Base-by-base conservation (phyloP, 2,329 filamentous ascomycete genomes). In the Oidium heveae region DNA sequence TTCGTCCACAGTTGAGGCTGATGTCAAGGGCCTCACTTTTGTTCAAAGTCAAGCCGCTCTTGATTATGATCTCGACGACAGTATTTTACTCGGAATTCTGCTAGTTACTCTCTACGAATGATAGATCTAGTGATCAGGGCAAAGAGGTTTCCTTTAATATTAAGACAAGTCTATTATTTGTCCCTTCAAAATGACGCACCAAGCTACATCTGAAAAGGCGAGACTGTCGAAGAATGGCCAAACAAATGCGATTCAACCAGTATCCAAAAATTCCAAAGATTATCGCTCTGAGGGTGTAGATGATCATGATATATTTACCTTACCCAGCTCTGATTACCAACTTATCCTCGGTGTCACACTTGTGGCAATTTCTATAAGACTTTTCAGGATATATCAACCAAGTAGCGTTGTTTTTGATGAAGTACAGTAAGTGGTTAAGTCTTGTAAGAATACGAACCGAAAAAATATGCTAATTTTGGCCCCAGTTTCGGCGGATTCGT, bases 341-440 rank as follows among this genome's bases (percentile, higher is more conserved):
- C 68, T 86, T 58, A 74, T 93, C 67, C 70, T 78, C 20, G 69
- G 75, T 53, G 69, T 96, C 60, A 94, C 86, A 53, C 61, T 87
- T 18, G 63, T 95, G 59, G 85, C 84, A 53, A 75, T 82, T 55
- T 71, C 81, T 60, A 86, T 98, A 60, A 84, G 91, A 59, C 71
- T 96, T 59, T 98, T 94, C 73, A 81, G 86, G 65, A 95, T 98
- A 70, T 95, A 93, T 68, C 86, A 95, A 68, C 91, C 91, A 55
- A 83, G 80, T 64, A 95, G 88, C 64, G 91, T 98, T 58, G 91
- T 98, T 61, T 98, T 98, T 67, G 91, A 98, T 68, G 91, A 98
- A 72, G 91, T 98, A 68, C 91, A 98, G 87, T 94, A 78, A 67
- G 86, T 80, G 3, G 39, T 16, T 15, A 2, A 37, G 16, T 16